Base-by-base conservation (phyloP, 768 basidiomycete genomes). In the Suillus ampliporus region DNA sequence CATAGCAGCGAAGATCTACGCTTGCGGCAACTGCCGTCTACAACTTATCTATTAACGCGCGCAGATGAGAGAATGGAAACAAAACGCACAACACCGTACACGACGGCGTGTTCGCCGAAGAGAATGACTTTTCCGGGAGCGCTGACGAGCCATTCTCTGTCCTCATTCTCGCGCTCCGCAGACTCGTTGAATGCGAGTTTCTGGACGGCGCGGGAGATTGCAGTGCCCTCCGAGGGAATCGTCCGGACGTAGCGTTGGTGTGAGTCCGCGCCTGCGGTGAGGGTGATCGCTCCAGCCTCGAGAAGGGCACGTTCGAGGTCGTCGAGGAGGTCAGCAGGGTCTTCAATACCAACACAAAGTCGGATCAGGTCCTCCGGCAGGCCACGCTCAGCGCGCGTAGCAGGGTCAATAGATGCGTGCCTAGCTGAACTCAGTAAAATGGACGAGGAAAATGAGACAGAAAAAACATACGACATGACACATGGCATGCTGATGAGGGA, bases 401-500 rank as follows among this genome's bases (percentile, higher is more conserved):
- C 92, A 26, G 97, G 88, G 71, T 98, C 96, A 67, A 99, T 99
- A 43, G 97, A 99, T 26, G 97, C 95, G 75, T 99, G 97, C 19
- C 97, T 97, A 67, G 15, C 60, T n/a, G 59, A 13, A 34, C 6
- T 54, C 23, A 57, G 50, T 58, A 62, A 58, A 46, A 58, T 63
- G 46, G 40, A 23, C 2, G 26, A 47, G 17, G 15, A 31, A 62
- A 59, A 52, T 19, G 41, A 38, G 64, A 15, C 9, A 65, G 26
- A 14, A 60, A 40, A 40, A 6, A 91, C 96, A 80, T 77, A 99
- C 97, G 95, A 97, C 97, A 99, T 99, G 69, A 94, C 88, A 75
- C 97, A 99, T 41, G 97, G 97, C 97, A 99, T 98, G 66, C 92
- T 95, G 78, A 99, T 99, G 75, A 99, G 75, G 71, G 93, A 95